These are phyloP conservation scores for Flaveria bidentis DNA, from an alignment of 129 eudicot species.

Conservation along the genomic window DNA sequence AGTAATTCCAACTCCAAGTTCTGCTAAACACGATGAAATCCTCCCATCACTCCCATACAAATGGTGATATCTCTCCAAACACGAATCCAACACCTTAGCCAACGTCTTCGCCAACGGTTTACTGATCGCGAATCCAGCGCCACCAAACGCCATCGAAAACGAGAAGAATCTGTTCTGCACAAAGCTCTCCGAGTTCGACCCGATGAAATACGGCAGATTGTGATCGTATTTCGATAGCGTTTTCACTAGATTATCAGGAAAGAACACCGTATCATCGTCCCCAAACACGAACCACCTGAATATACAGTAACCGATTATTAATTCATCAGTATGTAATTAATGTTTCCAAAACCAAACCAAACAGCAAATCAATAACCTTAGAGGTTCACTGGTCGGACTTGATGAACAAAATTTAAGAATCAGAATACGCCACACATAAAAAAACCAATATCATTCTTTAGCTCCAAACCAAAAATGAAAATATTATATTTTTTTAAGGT, in stretches of 20 bases:
- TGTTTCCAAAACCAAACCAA: no score
- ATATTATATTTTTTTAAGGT: no score
- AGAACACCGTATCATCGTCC: constrained; percentile 77
- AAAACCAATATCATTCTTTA: no score
- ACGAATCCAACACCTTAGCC: constrained; percentile 82
- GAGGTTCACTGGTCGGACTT: no score
- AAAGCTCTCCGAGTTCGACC: constrained; percentile 69
- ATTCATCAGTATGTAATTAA: background rate
- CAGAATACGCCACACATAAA: no score
- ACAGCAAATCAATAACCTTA: no score
- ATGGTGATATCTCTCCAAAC: constrained; percentile 72
- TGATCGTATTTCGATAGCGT: constrained; percentile 81
- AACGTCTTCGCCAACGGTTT: constrained; percentile 74
- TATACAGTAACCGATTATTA: background rate
- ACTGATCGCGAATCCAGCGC: constrained; percentile 92
- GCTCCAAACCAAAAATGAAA: no score
- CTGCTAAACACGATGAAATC: constrained; percentile 74
- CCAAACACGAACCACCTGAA: constrained; percentile 83
- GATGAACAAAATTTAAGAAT: no score
- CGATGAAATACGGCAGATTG: constrained; percentile 63
- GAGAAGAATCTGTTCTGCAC: constrained; percentile 55
- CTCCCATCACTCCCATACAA: constrained; percentile 87
- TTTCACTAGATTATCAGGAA: constrained; percentile 70
- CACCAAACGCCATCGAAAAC: constrained; percentile 78
- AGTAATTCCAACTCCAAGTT: constrained; percentile 75